A percentile compares a stretch with the other conserved stretches of the same genome.
Evolutionary conservation across 164 flowering plant genomes (phyloP).

Genomic region (Stephania yunnanensis): DNA sequence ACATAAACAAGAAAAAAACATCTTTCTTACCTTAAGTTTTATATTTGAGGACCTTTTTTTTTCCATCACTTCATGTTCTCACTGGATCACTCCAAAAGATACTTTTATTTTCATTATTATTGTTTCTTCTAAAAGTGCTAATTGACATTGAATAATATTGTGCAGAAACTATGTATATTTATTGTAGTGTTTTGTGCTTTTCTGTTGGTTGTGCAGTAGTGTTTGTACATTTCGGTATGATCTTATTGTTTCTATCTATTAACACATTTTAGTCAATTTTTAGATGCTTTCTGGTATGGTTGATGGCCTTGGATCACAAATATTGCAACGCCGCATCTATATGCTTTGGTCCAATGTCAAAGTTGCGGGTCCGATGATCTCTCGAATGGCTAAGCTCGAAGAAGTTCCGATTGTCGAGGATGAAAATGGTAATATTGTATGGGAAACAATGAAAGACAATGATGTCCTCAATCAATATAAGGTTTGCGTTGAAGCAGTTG

Average conservation of each 20-base stretch:
- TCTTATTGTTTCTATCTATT: not conserved
- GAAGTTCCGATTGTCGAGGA: slow-evolving; percentile 98
- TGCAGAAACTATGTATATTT: not conserved
- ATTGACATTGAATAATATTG: too few relatives aligned
- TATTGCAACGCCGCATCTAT: slow-evolving; percentile 71
- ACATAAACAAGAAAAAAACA: not conserved
- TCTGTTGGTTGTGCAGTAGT: not conserved
- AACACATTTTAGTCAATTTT: not conserved
- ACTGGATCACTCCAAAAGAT: not conserved
- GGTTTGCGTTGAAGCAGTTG: slow-evolving; percentile 30
- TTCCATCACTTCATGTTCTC: not conserved
- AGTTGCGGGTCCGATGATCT: slow-evolving; percentile 90
- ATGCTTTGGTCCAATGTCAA: slow-evolving; percentile 81
- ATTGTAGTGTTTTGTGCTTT: not conserved
- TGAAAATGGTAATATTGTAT: slow-evolving; percentile 99
- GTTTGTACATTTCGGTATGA: not conserved
- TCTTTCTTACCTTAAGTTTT: not conserved
- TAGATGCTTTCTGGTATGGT: slow-evolving; percentile 47
- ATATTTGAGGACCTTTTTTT: not conserved
- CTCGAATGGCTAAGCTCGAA: slow-evolving; percentile 99
- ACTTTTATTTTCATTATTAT: not conserved
- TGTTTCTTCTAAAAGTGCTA: not conserved
- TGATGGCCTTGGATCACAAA: slow-evolving; percentile 77
- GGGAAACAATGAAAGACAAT: slow-evolving; percentile 99
- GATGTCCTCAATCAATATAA: slow-evolving; percentile 99